Conservation (phyloP, 75 land plant species). For the Adiantum capillusveneris region DNA sequence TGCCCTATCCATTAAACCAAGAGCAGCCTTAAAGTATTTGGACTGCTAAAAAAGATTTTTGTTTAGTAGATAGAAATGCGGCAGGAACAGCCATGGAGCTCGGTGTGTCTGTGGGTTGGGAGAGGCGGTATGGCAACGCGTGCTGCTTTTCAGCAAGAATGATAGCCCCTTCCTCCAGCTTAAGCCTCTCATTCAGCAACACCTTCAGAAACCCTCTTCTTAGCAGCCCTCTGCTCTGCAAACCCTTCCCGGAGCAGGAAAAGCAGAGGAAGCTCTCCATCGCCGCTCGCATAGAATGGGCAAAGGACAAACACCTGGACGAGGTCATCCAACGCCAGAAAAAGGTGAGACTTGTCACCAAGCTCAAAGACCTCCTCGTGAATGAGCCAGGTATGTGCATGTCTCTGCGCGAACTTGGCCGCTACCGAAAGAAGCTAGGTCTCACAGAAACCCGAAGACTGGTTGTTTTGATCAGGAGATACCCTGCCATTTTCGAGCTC, state of each 20-base stretch:
- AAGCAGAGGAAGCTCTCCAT: neutral
- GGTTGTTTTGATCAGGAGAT: slow-evolving; percentile 48
- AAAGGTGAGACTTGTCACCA: slow-evolving; percentile 51
- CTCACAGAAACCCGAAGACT: slow-evolving; percentile 30
- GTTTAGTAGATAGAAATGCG: no score
- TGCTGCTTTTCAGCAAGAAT: no score
- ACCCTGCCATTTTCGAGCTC: slow-evolving; percentile 51
- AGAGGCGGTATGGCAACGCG: no score
- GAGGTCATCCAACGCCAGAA: slow-evolving; percentile 54
- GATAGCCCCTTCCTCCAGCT: no score
- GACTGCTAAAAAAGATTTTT: no score
- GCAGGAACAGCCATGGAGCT: no score
- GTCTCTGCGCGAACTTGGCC: slow-evolving; percentile 47
- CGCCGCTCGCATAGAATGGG: slow-evolving; percentile 14
- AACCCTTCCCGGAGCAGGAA: neutral
- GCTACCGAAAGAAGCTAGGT: slow-evolving; percentile 43
- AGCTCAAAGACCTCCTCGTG: slow-evolving; percentile 55
- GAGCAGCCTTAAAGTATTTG: no score
- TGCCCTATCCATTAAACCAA: no score
- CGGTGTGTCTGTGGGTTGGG: no score
- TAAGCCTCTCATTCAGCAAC: no score
- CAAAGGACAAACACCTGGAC: slow-evolving; percentile 42
- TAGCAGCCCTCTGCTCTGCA: no score
- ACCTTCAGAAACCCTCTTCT: no score
- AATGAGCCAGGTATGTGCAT: slow-evolving; percentile 57